These are phyloP conservation scores for Nakaseomyces nivariensis DNA, from an alignment of 1,139 yeast genomes.

Conservation along the genomic window DNA sequence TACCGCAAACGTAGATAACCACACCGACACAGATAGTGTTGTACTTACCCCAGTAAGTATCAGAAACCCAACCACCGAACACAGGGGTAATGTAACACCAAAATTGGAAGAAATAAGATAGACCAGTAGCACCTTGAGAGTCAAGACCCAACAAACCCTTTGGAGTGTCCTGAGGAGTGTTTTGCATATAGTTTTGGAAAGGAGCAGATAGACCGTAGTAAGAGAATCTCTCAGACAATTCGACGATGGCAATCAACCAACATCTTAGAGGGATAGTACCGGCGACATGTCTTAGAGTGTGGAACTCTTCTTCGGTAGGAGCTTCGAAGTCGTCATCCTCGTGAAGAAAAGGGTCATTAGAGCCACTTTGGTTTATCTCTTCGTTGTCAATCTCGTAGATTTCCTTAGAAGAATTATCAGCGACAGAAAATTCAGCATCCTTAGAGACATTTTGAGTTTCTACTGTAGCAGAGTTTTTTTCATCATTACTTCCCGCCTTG, in stretches of 20 bases:
- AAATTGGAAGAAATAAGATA: conserved; percentile 68
- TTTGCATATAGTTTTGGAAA: conserved; percentile 70
- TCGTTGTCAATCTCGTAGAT: conserved; percentile 5
- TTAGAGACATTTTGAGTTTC: conserved; percentile 2
- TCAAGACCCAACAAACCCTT: conserved; percentile 55
- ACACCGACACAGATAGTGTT: conserved; percentile 57
- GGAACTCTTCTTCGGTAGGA: conserved; percentile 26
- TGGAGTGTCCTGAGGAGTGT: conserved; percentile 36
- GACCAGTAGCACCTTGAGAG: conserved; percentile 59
- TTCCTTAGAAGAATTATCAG: conserved; percentile 1
- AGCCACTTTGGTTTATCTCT: conserved; percentile 4
- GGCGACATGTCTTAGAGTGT: conserved; percentile 21
- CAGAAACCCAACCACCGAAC: conserved; percentile 68
- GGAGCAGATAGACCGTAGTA: conserved; percentile 73
- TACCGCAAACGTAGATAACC: conserved; percentile 52
- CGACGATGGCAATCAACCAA: conserved; percentile 70
- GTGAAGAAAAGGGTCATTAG: neutral
- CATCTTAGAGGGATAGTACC: conserved; percentile 32
- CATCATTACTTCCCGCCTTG: conserved; percentile 2
- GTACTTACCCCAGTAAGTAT: conserved; percentile 64
- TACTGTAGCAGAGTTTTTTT: neutral
- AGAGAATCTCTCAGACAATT: conserved; percentile 76
- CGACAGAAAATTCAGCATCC: neutral
- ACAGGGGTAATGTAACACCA: conserved; percentile 79
- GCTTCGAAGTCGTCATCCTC: conserved; percentile 15